Evolutionary conservation across 2,329 filamentous ascomycete species (phyloP).

Genomic region (Cylindrodendrum hubeiense): DNA sequence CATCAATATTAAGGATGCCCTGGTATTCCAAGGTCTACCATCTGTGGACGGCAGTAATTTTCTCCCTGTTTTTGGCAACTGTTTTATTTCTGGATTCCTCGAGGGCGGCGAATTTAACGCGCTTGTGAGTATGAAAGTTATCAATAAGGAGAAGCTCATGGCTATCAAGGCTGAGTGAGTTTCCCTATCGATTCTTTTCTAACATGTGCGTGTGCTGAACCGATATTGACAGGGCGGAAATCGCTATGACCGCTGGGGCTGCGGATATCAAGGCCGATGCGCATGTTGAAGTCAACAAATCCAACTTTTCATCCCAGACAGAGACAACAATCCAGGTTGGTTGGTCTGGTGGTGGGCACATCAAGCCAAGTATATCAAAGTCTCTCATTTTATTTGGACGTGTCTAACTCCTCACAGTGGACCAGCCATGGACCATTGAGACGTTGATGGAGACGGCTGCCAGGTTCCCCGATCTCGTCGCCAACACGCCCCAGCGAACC

Average conservation of each 20-base stretch:
- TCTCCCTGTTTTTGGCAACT: constrained; percentile 7
- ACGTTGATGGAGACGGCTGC: constrained; percentile 12
- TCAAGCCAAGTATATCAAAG: no score
- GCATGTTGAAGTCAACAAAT: neutral
- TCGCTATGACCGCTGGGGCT: neutral
- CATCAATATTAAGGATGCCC: constrained; percentile 2
- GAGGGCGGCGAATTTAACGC: constrained; percentile 16
- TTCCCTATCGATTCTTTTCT: no score
- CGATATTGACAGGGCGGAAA: no score
- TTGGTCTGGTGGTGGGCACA: constrained; percentile 21
- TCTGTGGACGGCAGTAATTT: neutral
- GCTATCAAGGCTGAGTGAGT: neutral
- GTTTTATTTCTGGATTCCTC: constrained; percentile 26
- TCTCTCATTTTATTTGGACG: no score
- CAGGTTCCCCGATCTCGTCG: constrained; percentile 8
- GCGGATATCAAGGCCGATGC: neutral
- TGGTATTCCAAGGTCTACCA: neutral
- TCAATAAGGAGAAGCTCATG: neutral
- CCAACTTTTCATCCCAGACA: no score
- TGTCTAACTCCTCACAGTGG: no score
- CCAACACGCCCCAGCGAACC: constrained; percentile 1
- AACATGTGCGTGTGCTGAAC: no score
- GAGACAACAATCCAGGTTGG: constrained; percentile 19
- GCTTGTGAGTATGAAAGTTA: constrained; percentile 11
- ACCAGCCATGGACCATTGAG: constrained; percentile 15